Evolutionary conservation across 192 early-diverging fungal species (phyloP), one percentile per base, ranked within the genome.

Genomic region (Backusella macrospora): DNA sequence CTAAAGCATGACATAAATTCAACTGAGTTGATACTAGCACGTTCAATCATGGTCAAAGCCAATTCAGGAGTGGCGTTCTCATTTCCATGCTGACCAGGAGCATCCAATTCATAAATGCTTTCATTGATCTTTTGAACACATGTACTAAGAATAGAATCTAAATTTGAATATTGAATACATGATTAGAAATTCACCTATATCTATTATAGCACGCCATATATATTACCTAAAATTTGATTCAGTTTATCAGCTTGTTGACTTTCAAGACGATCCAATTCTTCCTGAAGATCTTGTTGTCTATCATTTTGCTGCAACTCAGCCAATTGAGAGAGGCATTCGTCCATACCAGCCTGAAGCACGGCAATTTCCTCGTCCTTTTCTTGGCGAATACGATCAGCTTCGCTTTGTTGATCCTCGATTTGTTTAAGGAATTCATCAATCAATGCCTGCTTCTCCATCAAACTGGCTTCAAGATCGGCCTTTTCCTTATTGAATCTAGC

Each of bases 61-160:
- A 96, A 96, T 81, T 97, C 95, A 6, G 95, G 93, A 0, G 96
- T 95, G 0, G 94, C 90, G 13, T 94, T 93, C 72, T 91, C 87
- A 80, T 97, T 97, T 23, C 95, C 95, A 46, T 89, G 86, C 63
- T 93, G 90, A 16, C 90, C 86, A 18, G 95, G 90, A 37, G 90
- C 85, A 75, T 95, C 94, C 18, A 97, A 80, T 64, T 95, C 90
- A 74, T 96, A 96, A 26, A 96, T 86, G 12, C 95, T 88, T 75
- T 99, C 96, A 72, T 96, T 91, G 39, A 97, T 90, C 79, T 93
- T 95, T 79, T 89, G 85, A 37, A 94, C 90, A 79, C 95, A 97
- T 37, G 93, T 89, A 37, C 90, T 88, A 70, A 99, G 82, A 63
- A 99, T 92, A 26, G 91, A 92, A 75, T 99, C 95, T 91, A 76